Evolutionary conservation across 2,329 filamentous ascomycete genomes (phyloP).

Genomic region (Hypoxylon sp.): DNA sequence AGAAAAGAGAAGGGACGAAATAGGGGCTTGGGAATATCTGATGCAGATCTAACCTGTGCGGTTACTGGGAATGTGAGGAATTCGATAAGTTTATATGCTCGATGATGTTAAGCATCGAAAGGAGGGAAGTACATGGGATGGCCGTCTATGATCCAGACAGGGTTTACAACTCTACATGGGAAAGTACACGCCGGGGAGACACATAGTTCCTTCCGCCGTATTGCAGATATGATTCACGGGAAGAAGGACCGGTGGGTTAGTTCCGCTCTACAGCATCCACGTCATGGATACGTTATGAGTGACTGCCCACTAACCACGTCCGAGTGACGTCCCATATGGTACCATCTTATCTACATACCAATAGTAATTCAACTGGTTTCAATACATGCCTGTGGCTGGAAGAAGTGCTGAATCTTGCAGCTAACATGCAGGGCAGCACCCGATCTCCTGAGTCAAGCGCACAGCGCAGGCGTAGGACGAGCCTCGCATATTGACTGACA

Average conservation of each 20-base stretch:
- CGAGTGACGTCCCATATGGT: conserved; percentile 18
- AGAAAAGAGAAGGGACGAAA: neutral
- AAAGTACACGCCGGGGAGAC: conserved; percentile 10
- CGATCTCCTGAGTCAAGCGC: conserved; percentile 36
- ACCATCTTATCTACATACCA: neutral
- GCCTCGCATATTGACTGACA: conserved; percentile 36
- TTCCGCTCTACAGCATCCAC: conserved; percentile 32
- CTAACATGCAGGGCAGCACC: conserved; percentile 13
- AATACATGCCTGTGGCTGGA: conserved; percentile 22
- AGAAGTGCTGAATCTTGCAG: conserved; percentile 32
- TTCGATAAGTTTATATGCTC: conserved; percentile 1
- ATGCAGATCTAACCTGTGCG: neutral
- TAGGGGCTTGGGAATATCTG: neutral
- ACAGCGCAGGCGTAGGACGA: conserved; percentile 25
- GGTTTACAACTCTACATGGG: conserved; percentile 10
- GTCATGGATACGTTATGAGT: conserved; percentile 6
- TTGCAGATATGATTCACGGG: conserved; percentile 22
- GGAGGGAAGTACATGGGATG: neutral
- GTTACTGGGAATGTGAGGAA: neutral
- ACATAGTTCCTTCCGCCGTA: conserved; percentile 10
- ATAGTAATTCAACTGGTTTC: conserved; percentile 17
- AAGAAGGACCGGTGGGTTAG: conserved; percentile 37
- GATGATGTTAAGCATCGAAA: neutral
- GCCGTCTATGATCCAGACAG: neutral
- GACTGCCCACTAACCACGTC: neutral